Conservation (phyloP, 805 yeast genomes). For the Saccharomycopsis fibuligera region DNA sequence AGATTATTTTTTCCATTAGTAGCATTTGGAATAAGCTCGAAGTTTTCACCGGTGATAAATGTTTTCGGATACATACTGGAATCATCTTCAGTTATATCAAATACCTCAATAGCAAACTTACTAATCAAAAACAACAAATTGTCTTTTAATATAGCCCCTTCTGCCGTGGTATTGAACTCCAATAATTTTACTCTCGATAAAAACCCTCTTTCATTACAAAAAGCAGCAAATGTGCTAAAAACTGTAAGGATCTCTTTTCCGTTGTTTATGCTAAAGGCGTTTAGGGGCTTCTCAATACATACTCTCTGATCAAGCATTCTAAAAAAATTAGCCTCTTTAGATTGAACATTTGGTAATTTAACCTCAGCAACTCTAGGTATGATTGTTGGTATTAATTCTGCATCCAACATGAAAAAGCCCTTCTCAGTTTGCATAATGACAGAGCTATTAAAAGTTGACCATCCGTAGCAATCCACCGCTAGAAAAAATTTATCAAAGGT, state of each 20-base stretch:
- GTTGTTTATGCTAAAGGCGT: slow-evolving; percentile 7
- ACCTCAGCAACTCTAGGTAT: slow-evolving; percentile 14
- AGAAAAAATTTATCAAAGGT: slow-evolving; percentile 18
- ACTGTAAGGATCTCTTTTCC: slow-evolving; percentile 15
- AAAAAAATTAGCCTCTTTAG: slow-evolving; percentile 11
- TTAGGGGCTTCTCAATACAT: slow-evolving; percentile 10
- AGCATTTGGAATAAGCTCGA: slow-evolving; percentile 9
- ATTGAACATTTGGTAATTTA: neutral
- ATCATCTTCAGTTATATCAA: slow-evolving; percentile 4
- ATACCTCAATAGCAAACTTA: slow-evolving; percentile 13
- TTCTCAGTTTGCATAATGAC: slow-evolving; percentile 15
- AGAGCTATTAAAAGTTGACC: slow-evolving; percentile 7
- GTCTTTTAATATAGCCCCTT: slow-evolving; percentile 5
- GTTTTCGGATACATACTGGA: neutral
- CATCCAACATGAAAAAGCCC: slow-evolving; percentile 19
- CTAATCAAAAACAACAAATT: slow-evolving; percentile 8
- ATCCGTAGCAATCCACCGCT: slow-evolving; percentile 16
- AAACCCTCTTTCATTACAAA: slow-evolving; percentile 21
- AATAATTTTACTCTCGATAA: slow-evolving; percentile 11
- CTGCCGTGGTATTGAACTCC: slow-evolving; percentile 16
- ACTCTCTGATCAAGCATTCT: slow-evolving; percentile 13
- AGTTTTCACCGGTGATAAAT: slow-evolving; percentile 13
- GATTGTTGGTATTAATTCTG: slow-evolving; percentile 4
- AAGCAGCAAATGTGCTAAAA: slow-evolving; percentile 17
- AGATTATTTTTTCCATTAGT: neutral